Evolutionary conservation across 2,329 filamentous ascomycete genomes (phyloP).

Genomic region (Bipolaris oryzae): DNA sequence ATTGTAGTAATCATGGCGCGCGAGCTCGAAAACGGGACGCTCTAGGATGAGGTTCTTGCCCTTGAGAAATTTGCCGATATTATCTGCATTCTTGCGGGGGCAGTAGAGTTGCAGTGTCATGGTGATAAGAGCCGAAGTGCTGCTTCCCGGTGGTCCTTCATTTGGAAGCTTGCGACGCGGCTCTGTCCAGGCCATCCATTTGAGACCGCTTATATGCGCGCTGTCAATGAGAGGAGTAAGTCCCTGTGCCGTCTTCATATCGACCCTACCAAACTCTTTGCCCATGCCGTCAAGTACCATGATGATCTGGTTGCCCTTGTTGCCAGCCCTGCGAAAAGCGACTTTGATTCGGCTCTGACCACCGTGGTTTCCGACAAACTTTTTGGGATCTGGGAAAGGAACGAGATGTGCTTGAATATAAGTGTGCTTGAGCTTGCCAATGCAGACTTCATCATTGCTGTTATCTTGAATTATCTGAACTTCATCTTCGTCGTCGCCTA

Average conservation of each 20-base stretch:
- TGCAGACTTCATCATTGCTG: conserved; percentile 75
- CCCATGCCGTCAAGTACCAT: conserved; percentile 74
- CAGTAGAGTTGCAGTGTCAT: conserved; percentile 82
- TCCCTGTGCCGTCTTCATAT: conserved; percentile 68
- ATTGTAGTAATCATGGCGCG: conserved; percentile 74
- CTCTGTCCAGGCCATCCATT: conserved; percentile 74
- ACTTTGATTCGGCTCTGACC: conserved; percentile 74
- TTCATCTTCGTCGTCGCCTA: conserved; percentile 67
- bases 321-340: conserved; percentile 65
- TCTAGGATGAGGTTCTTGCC: conserved; percentile 71
- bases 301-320: conserved; percentile 68
- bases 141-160: conserved; percentile 55
- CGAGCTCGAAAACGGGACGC: conserved; percentile 65
- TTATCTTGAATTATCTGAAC: conserved; percentile 64
- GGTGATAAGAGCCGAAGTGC: conserved; percentile 43
- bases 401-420: conserved; percentile 70
- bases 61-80: conserved; percentile 71
- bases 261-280: conserved; percentile 76
- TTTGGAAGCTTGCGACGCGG: conserved; percentile 65
- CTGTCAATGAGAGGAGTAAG: conserved; percentile 75
- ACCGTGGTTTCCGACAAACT: conserved; percentile 63
- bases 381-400: conserved; percentile 70
- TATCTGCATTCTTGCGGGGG: conserved; percentile 66
- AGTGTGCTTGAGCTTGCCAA: conserved; percentile 74
- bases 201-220: conserved; percentile 65